A percentile compares a stretch with the other conserved stretches of the same genome.
Conservation (phyloP, 148 eudicot genomes). For the Rhododendron vialii region DNA sequence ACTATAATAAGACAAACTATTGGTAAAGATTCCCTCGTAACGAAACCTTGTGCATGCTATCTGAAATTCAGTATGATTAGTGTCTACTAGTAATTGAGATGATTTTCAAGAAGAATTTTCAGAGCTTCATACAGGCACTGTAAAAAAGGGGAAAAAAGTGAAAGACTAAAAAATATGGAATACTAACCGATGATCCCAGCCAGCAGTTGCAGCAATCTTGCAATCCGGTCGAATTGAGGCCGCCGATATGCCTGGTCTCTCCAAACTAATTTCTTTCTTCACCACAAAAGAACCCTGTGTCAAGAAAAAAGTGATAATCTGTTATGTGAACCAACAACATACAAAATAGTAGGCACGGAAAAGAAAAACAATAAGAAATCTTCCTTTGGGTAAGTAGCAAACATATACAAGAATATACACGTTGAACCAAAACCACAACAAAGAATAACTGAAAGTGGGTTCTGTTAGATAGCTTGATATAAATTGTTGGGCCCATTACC, state of each 20-base stretch:
- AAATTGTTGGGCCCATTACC: not conserved
- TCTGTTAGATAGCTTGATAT: not conserved
- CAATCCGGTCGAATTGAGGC: conserved; percentile 71
- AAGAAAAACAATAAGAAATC: not conserved
- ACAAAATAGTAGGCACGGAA: not conserved
- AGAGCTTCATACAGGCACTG: not conserved
- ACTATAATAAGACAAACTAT: not conserved
- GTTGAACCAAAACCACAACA: not conserved
- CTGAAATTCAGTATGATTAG: not conserved
- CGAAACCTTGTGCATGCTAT: not conserved
- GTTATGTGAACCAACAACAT: not conserved
- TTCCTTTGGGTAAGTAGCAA: not conserved
- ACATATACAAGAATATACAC: not conserved
- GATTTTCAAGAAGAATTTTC: not conserved
- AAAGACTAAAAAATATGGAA: not conserved
- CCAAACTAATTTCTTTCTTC: conserved; percentile 80
- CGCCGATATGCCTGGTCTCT: conserved; percentile 80
- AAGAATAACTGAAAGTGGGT: not conserved
- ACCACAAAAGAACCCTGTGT: conserved; percentile 55
- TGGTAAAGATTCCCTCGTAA: not conserved
- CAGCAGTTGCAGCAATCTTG: conserved; percentile 81
- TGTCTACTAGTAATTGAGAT: not conserved
- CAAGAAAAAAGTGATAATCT: conserved; percentile 9
- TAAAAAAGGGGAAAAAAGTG: not conserved
- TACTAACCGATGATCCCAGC: conserved; percentile 89